Base-by-base conservation (phyloP, 2,329 filamentous ascomycete species). In the Apiospora rasikravindrae region DNA sequence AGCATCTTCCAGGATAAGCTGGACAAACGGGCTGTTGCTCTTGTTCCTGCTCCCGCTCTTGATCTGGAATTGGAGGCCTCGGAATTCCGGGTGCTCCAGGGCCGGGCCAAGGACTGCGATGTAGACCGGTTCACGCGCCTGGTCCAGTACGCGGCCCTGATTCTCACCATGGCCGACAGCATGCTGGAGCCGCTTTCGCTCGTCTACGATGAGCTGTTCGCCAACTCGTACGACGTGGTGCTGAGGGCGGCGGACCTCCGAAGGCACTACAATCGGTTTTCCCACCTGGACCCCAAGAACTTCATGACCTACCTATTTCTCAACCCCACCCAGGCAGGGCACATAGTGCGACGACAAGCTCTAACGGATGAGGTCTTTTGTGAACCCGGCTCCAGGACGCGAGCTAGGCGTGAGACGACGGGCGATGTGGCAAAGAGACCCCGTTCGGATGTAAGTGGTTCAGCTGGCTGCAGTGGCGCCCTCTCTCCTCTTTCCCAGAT, bases 61-160 rank as follows among this genome's bases (percentile, higher is more conserved):
- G 42, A 44, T 44, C 10, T 69, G n/a, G 45, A 33, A n/a, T 29
- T 26, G 24, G 61, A 69, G 61, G 64, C 70, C 33, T 45, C 42
- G 4, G 44, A 26, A 26, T 4, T 40, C 26, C 42, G 49, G 26
- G 42, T 69, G 22, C 51, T 71, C 16, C 6, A 44, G 47, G 67
- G 70, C 14, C 67, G 70, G 37, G 70, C 67, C 10, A 70, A 22
- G 4, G 61, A 70, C 67, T 73, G 72, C 67, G 37, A 64, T 22
- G 37, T 70, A 24, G 57, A 51, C 49, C 40, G 37, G 33, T 49
- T 67, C 42, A 24, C 33, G 57, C 1, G 47, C 33, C 5, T 69
- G 44, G 19, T 69, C 26, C 2, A 22, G 24, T 69, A 29, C 45
- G 68, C 24, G 19, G 26, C 40, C 10, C 68, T 69, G 8, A 29